Evolutionary conservation across 805 yeast species (phyloP), one percentile per base, ranked within the genome.

Genomic region (Starmerella lactis-condensi): DNA sequence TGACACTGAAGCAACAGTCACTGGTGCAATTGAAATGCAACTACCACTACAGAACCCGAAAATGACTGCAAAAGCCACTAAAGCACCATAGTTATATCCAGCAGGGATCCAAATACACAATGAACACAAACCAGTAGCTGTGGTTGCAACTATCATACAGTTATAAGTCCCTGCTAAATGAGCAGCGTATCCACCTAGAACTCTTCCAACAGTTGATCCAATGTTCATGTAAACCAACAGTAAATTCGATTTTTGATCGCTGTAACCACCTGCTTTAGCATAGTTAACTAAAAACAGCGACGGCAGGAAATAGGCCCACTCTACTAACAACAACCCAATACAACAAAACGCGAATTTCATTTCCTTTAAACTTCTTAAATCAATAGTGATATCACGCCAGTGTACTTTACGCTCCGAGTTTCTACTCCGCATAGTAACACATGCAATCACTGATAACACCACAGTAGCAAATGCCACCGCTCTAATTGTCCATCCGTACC

Each of bases 91-190:
- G 17, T 32, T 30, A 17, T 20, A 29, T 12, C 50, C 45, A 35
- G 69, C 62, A 1, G 82, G 81, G 12, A 72, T 48, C 81, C 81
- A 72, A 13, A 73, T 41, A 0, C 59, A 56, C 28, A 73, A 54
- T 2, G 65, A 56, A 10, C 65, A 48, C 0, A 71, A 6, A 1
- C 61, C 51, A n/a, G 65, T 52, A 7, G 67, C 52, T 3, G 49
- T 22, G 16, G 64, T 47, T 56, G 69, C 62, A 3, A 56, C 26
- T 9, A 60, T 47, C 64, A 69, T 64, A 26, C 68, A 58, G 44
- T 69, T 72, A 48, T 61, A 69, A 14, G 62, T 56, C 4, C 81
- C 81, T 29, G 55, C 42, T 22, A 43, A 45, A 42, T 68, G 75
- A 3, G 75, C 72, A 3, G 60, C 37, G 29, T 54, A 48, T 3